These are phyloP conservation scores for Leccinum arenicola DNA, from an alignment of 768 basidiomycete species.

Conservation along the genomic window DNA sequence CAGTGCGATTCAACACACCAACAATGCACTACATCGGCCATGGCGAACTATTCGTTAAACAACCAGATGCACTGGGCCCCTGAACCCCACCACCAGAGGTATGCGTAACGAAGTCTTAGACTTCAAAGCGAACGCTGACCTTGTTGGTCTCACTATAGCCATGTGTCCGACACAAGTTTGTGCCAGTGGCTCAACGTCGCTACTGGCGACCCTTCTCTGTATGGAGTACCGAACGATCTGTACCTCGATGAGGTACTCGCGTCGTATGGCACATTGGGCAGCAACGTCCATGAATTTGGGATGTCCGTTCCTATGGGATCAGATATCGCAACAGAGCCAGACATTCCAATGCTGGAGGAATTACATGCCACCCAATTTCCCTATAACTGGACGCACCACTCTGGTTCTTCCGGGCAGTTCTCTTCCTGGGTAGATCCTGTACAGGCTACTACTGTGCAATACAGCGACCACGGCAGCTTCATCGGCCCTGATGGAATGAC, in stretches of 20 bases:
- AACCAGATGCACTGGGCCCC: neutral
- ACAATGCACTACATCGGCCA: conserved; percentile 2
- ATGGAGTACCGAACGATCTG: neutral
- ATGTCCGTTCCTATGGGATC: neutral
- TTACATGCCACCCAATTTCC: neutral
- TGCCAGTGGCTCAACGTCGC: conserved; percentile 1
- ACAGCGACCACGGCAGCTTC: neutral
- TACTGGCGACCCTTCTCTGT: neutral
- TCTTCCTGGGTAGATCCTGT: conserved; percentile 4
- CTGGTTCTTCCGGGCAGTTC: conserved; percentile 2
- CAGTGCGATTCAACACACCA: neutral
- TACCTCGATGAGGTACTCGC: neutral
- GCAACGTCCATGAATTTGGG: neutral
- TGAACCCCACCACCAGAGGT: conserved; percentile 11
- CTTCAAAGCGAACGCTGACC: neutral
- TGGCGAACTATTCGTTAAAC: neutral
- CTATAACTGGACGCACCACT: neutral
- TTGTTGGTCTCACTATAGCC: neutral
- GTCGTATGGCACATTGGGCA: neutral
- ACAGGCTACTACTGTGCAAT: neutral
- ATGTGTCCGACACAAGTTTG: neutral
- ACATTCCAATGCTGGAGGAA: neutral
- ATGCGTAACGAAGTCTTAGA: neutral
- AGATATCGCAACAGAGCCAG: conserved; percentile 2
- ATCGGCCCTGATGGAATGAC: neutral